Conservation (phyloP, 2,329 filamentous ascomycete genomes). For the Xylaria sp. region DNA sequence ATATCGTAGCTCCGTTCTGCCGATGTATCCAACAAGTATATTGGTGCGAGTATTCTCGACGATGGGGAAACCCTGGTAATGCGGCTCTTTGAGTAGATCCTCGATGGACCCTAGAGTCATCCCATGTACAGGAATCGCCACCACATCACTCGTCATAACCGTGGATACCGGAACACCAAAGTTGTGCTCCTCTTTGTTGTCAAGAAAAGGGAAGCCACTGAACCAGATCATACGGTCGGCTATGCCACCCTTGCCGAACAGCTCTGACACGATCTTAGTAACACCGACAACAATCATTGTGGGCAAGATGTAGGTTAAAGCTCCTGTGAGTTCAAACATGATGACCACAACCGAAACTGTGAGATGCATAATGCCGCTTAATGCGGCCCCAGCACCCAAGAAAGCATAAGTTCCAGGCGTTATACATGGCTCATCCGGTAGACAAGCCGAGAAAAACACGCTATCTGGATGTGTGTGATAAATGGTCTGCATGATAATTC, state of each 20-base stretch:
- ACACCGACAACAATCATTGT: conserved; percentile 99
- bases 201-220: conserved; percentile 94
- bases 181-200: conserved; percentile 97
- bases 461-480: conserved; percentile 86
- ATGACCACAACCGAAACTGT: conserved; percentile 97
- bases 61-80: conserved; percentile 93
- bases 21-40: conserved; percentile 88
- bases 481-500: conserved; percentile 90
- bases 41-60: conserved; percentile 78
- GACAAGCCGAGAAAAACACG: conserved; percentile 87
- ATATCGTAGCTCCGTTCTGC: conserved; percentile 89
- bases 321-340: conserved; percentile 99
- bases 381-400: conserved; percentile 87
- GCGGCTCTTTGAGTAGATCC: conserved; percentile 77
- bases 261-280: conserved; percentile 90
- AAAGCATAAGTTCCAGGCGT: conserved; percentile 98
- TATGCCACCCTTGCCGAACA: conserved; percentile 95
- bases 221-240: conserved; percentile 99
- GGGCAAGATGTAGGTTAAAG: conserved; percentile 93
- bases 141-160: conserved; percentile 84
- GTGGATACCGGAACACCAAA: conserved; percentile 94
- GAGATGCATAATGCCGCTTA: conserved; percentile 98
- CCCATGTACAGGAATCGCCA: conserved; percentile 78
- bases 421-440: conserved; percentile 93
- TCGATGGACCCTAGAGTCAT: conserved; percentile 82